These are phyloP conservation scores for Rhynchosporium agropyri DNA, from an alignment of 2,329 filamentous ascomycete genomes.

Conservation along the genomic window DNA sequence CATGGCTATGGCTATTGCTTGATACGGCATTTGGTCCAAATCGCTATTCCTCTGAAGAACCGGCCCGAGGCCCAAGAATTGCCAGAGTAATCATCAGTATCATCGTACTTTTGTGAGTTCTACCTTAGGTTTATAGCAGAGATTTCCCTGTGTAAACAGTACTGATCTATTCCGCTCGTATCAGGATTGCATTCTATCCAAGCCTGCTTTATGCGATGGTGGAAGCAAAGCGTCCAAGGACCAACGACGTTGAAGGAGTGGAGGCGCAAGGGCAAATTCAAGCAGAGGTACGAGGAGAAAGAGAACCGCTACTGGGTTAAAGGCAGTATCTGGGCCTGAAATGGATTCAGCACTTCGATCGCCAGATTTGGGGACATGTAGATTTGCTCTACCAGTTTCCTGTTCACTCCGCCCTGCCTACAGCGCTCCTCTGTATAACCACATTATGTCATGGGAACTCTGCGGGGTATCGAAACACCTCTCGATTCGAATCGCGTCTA, in stretches of 20 bases:
- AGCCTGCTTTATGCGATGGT: conserved; percentile 27
- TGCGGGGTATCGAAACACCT: conserved; percentile 1
- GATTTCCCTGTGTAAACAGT: too few species aligned
- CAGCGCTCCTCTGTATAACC: not conserved
- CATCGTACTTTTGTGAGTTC: conserved; percentile 32
- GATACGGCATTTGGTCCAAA: conserved; percentile 27
- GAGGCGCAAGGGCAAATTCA: not conserved
- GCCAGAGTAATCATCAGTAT: conserved; percentile 27
- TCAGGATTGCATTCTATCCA: conserved; percentile 29
- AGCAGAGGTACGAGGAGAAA: conserved; percentile 13
- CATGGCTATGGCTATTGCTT: conserved; percentile 35
- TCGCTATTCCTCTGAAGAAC: not conserved
- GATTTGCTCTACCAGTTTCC: too few species aligned
- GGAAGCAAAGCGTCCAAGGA: conserved; percentile 16
- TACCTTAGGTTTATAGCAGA: too few species aligned
- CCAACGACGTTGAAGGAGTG: not conserved
- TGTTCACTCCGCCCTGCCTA: not conserved
- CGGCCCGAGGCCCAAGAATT: conserved; percentile 20
- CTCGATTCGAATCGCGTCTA: not conserved
- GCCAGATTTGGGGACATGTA: too few species aligned
- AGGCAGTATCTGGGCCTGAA: not conserved
- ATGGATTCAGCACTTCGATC: not conserved
- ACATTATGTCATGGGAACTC: not conserved
- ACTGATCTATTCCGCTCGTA: not conserved
- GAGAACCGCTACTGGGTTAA: conserved; percentile 16